Percentiles rank a stretch among this genome's conserved stretches.
Evolutionary conservation across 2,329 filamentous ascomycete species (phyloP).

Genomic region (Colletotrichum sp.): DNA sequence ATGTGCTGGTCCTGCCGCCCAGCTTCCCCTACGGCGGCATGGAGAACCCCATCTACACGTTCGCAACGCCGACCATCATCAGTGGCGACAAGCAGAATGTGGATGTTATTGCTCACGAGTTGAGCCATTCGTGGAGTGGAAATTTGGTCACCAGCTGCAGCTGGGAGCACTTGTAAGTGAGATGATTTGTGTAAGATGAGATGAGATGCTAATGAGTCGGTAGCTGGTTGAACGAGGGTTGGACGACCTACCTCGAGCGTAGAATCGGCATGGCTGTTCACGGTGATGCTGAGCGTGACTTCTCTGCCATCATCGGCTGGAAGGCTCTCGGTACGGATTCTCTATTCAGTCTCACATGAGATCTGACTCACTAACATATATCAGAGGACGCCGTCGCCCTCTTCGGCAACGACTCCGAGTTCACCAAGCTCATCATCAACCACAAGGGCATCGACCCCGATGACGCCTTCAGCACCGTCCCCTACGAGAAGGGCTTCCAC

Average conservation of each 20-base stretch:
- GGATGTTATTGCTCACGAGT: constrained; percentile 92
- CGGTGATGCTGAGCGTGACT: constrained; percentile 86
- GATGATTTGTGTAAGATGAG: background rate
- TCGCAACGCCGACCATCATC: constrained; percentile 93
- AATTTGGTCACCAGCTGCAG: constrained; percentile 81
- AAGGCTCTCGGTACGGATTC: constrained; percentile 69
- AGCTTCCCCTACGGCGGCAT: constrained; percentile 91
- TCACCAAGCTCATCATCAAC: constrained; percentile 88
- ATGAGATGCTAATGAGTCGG: background rate
- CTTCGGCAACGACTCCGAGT: constrained; percentile 85
- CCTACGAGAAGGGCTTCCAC: constrained; percentile 96
- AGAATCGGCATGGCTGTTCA: constrained; percentile 80
- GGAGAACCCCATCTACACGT: constrained; percentile 95
- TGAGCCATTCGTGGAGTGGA: constrained; percentile 83
- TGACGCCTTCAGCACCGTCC: constrained; percentile 90
- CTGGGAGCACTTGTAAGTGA: constrained; percentile 78
- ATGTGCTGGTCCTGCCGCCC: constrained; percentile 86
- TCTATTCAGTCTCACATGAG: background rate
- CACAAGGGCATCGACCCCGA: constrained; percentile 93
- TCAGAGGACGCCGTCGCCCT: constrained; percentile 78
- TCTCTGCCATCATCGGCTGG: constrained; percentile 96
- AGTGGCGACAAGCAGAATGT: constrained; percentile 90
- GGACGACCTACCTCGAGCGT: constrained; percentile 94
- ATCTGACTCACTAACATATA: background rate
- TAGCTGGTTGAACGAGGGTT: constrained; percentile 78